Conservation (phyloP, 192 early-diverging fungal species). For the Coemansia sp. region DNA sequence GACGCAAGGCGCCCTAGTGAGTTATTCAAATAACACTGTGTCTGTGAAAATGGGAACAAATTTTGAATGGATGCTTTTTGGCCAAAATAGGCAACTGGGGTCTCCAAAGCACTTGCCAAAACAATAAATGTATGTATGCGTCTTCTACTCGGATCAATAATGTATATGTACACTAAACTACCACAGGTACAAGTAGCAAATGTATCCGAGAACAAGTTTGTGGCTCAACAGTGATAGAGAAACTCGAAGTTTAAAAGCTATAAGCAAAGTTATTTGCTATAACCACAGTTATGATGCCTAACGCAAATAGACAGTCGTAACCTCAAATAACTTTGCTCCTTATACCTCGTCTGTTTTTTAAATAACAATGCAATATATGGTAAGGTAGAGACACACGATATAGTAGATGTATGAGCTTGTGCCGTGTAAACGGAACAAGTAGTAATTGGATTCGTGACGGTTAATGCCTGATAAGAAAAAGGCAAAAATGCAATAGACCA, state of each 20-base stretch:
- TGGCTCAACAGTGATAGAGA: not conserved
- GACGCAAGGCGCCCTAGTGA: slow-evolving; percentile 10
- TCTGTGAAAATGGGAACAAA: slow-evolving; percentile 13
- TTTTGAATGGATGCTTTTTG: not conserved
- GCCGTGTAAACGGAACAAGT: not conserved
- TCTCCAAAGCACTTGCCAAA: not conserved
- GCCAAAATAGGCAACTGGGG: not conserved
- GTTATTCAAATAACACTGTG: slow-evolving; percentile 1
- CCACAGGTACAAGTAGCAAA: not conserved
- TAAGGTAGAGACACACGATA: not conserved
- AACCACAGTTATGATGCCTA: not conserved
- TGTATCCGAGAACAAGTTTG: not conserved
- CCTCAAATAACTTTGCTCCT: not conserved
- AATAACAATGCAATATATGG: not conserved
- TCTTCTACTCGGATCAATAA: slow-evolving; percentile 1
- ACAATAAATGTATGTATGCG: slow-evolving; percentile 12
- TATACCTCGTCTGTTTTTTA: not conserved
- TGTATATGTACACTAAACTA: not conserved
- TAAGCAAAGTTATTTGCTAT: not conserved
- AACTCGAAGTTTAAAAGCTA: not conserved
- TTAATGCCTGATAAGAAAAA: not conserved
- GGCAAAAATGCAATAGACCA: not conserved
- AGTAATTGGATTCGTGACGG: not conserved
- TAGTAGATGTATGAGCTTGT: not conserved
- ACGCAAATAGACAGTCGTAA: not conserved